Conservation (phyloP, 306 rosid genomes). For the Astragalus glycyphyllos region DNA sequence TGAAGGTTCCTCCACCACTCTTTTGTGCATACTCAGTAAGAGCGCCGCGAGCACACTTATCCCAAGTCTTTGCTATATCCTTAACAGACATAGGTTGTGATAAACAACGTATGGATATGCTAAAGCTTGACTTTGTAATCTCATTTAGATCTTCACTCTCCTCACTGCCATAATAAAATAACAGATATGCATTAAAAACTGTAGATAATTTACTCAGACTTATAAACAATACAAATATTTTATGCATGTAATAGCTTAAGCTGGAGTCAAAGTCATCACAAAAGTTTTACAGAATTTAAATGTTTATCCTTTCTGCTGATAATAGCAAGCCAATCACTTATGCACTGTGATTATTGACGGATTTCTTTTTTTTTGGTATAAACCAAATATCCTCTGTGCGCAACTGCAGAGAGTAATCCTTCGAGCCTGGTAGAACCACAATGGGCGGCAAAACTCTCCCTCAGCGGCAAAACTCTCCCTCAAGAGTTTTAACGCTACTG, state of each 20-base stretch:
- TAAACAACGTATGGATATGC: conserved; percentile 74
- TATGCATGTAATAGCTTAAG: not conserved
- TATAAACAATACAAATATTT: conserved; percentile 4
- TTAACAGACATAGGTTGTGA: conserved; percentile 84
- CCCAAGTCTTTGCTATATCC: conserved; percentile 88
- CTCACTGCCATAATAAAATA: conserved; percentile 55
- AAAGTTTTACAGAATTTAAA: not conserved
- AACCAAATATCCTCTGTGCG: too few species aligned
- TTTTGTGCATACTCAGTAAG: conserved; percentile 83
- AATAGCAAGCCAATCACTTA: too few species aligned
- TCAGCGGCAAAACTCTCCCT: too few species aligned
- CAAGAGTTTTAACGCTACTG: too few species aligned
- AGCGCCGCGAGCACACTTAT: conserved; percentile 73
- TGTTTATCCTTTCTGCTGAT: conserved; percentile 15
- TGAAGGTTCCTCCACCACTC: conserved; percentile 92
- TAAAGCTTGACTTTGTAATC: conserved; percentile 79
- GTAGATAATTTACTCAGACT: not conserved
- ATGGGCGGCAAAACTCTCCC: too few species aligned
- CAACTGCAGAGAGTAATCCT: too few species aligned
- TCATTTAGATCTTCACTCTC: conserved; percentile 81
- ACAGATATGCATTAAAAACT: conserved; percentile 28
- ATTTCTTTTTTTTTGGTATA: too few species aligned
- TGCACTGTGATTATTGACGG: not conserved
- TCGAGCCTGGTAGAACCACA: too few species aligned
- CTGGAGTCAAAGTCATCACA: conserved; percentile 1